Percentiles rank a stretch among this genome's conserved stretches.
Evolutionary conservation across 106 monocot genomes (phyloP).

Genomic region (Acanthochlamys bracteata): DNA sequence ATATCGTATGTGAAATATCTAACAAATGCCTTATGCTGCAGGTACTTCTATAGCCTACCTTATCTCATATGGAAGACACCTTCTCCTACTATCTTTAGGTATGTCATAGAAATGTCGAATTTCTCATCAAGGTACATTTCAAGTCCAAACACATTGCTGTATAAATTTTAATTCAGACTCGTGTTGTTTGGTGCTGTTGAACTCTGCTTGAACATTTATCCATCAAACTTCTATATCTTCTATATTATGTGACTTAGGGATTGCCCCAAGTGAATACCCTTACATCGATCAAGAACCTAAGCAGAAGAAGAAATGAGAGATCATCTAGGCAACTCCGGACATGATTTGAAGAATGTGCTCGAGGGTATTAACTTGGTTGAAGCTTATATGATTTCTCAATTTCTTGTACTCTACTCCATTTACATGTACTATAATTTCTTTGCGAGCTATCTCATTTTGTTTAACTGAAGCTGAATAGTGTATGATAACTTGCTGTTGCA

Average conservation of each 20-base stretch:
- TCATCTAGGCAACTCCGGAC: neutral
- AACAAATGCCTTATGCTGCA: slow-evolving; percentile 15
- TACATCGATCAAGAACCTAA: slow-evolving; percentile 14
- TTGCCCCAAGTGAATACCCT: slow-evolving; percentile 42
- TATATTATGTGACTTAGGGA: slow-evolving; percentile 77
- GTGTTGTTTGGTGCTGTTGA: slow-evolving; percentile 65
- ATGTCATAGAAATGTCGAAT: neutral
- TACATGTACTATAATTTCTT: no score
- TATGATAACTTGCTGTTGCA: no score
- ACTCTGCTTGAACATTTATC: slow-evolving; percentile 95
- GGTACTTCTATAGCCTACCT: slow-evolving; percentile 97
- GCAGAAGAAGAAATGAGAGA: slow-evolving; percentile 23
- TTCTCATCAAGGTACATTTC: neutral
- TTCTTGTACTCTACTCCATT: no score
- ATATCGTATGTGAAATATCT: no score
- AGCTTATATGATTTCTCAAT: no score
- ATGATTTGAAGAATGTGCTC: no score
- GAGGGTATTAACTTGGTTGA: no score
- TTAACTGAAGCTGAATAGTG: no score
- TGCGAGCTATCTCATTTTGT: no score
- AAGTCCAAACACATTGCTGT: neutral
- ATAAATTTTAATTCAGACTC: slow-evolving; percentile 34
- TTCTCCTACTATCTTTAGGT: slow-evolving; percentile 64
- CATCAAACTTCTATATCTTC: slow-evolving; percentile 76
- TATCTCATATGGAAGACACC: slow-evolving; percentile 91